A percentile compares a stretch with the other conserved stretches of the same genome.
These are phyloP conservation scores for Meredithiella fracta DNA, from an alignment of 2,329 filamentous ascomycete genomes.

Conservation along the genomic window DNA sequence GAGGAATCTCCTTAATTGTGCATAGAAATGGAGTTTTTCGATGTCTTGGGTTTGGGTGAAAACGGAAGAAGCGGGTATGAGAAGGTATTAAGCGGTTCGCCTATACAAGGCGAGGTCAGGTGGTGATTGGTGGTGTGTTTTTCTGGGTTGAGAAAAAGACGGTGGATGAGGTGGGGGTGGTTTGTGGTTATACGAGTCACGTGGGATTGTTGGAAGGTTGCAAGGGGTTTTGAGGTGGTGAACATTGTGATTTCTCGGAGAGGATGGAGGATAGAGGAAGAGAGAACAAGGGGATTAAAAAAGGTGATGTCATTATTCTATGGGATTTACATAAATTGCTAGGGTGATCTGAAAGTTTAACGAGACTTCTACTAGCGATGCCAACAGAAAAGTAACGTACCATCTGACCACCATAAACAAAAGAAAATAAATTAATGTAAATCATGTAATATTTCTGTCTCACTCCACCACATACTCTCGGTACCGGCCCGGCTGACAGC, in stretches of 20 bases:
- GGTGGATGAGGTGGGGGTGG: not conserved
- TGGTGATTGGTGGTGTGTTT: not conserved
- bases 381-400: not conserved
- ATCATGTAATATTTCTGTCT: too few relatives aligned
- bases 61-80: not conserved
- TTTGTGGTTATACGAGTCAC: not conserved
- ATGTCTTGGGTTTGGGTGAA: not conserved
- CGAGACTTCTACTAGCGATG: not conserved
- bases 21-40: not conserved
- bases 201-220: not conserved
- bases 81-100: not conserved
- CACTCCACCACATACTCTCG: too few relatives aligned
- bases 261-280: not conserved
- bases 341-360: not conserved
- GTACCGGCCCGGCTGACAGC: too few relatives aligned
- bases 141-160: not conserved
- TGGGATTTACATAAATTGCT: not conserved
- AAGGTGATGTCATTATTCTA: not conserved
- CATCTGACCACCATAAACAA: too few relatives aligned
- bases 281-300: not conserved
- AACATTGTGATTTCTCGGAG: not conserved
- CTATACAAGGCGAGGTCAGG: too few relatives aligned
- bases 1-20: not conserved
- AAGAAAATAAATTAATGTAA: too few relatives aligned
- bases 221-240: not conserved